Base-by-base conservation (phyloP, 305 asterid genomes). In the Andrographis paniculata region DNA sequence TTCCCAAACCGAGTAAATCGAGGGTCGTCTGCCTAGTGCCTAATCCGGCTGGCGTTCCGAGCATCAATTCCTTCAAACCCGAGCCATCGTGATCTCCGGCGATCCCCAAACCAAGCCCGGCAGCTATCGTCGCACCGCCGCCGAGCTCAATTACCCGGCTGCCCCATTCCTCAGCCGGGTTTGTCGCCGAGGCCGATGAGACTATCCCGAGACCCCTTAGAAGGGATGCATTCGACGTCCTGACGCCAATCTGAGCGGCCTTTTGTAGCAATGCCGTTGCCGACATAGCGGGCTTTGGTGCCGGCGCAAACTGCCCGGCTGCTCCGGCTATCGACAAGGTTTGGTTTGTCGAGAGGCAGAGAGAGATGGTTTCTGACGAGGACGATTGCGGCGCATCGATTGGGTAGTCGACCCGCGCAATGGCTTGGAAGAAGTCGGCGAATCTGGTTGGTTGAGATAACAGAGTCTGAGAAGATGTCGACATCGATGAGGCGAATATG, bases 211-310 rank as follows among this genome's bases (percentile, higher is more conserved):
- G 62, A 5, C 84, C 80, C 56, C 83, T 74, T 37, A 82, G 55
- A 3, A 82, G 64, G 0, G 94, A 79, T 9, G 74, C 76, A 44
- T 69, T 79, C 1, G 89, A 65, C 9, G 82, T 56, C 9, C 75
- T 55, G 37, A 84, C 59, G 27, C 89, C 89, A 65, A 82, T 82
- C 62, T 78, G 89, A 59, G 94, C 88, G 17, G 94, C 94, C 73
- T 79, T 82, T 44, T 79, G 88, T 15, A 82, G 65, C 63, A 82
- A 62, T 33, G 94, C 94, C 6, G 94, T 82, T 9, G 94, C 94
- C 3, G 94, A 79, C 86, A 82, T 65, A 12, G 87, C 78, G 6
- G 89, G 87, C 55, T 71, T 89, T 4, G 79, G 76, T 17, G 77
- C 53, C 0, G 75, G 79, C 27, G 78, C 82, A 46, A 75, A 84